Conservation (phyloP, 164 flowering plant species). For the Hamamelis virginiana region DNA sequence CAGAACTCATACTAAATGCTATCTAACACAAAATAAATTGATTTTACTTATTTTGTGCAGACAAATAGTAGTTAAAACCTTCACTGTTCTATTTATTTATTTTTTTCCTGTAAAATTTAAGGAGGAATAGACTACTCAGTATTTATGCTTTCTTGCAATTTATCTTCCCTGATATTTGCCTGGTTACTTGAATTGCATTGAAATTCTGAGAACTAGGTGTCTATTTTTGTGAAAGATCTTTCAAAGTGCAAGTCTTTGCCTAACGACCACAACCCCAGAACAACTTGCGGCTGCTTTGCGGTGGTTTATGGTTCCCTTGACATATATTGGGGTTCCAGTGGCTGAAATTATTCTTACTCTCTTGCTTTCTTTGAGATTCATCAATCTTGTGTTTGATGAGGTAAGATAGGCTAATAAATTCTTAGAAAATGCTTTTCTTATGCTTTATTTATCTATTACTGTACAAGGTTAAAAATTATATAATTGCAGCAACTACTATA, state of each 20-base stretch:
- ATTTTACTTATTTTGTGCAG: background rate
- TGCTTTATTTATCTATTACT: too few relatives aligned
- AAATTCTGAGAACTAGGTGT: constrained; percentile 19
- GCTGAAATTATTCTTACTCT: constrained; percentile 84
- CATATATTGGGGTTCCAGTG: constrained; percentile 70
- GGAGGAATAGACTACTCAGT: background rate
- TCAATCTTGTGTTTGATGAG: constrained; percentile 93
- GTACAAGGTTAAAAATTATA: background rate
- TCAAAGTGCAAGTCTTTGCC: constrained; percentile 96
- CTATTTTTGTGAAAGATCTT: constrained; percentile 59
- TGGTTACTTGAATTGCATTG: constrained; percentile 15
- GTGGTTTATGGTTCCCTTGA: constrained; percentile 88
- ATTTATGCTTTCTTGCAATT: background rate
- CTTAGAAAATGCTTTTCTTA: too few relatives aligned
- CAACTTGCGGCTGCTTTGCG: constrained; percentile 83
- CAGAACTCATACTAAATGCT: background rate
- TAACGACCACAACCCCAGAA: constrained; percentile 89
- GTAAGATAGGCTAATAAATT: constrained; percentile 30
- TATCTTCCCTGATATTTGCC: background rate
- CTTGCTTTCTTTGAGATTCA: constrained; percentile 87
- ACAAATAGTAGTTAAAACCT: background rate
- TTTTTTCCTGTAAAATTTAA: background rate
- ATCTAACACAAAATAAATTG: background rate
- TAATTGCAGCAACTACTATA: background rate
- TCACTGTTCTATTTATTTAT: background rate